A percentile compares a stretch with the other conserved stretches of the same genome.
phyloP scores from a whole-genome alignment of 345 rosid genomes.

The Boechera divaricarpa region DNA sequence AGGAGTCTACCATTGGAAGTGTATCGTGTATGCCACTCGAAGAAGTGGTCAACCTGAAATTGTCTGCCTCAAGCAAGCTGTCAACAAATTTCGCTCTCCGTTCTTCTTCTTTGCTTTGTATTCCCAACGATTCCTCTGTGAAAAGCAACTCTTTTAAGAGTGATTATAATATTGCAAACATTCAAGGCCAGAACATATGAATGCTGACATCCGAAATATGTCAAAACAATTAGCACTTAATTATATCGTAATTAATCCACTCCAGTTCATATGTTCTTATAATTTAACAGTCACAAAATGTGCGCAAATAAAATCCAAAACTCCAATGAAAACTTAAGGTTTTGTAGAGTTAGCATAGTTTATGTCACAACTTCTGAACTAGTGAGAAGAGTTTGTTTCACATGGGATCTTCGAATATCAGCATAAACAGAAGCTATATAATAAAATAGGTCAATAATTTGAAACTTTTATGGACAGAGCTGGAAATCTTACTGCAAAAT shows the following conservation, averaged over 20 bases:
- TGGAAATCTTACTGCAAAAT: slow-evolving; percentile 12
- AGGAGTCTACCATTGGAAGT: slow-evolving; percentile 44
- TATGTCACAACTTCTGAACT: background rate
- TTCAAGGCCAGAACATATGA: slow-evolving; percentile 2
- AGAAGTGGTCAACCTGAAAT: slow-evolving; percentile 45
- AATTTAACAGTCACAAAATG: background rate
- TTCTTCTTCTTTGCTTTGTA: slow-evolving; percentile 58
- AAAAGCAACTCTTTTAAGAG: slow-evolving; percentile 30
- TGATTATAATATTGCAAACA: slow-evolving; percentile 20
- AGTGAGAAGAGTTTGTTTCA: background rate
- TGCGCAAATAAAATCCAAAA: slow-evolving; percentile 1
- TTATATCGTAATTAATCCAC: background rate
- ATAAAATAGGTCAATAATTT: slow-evolving; percentile 8
- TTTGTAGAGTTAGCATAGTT: slow-evolving; percentile 14
- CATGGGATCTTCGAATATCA: background rate
- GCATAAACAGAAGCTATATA: background rate
- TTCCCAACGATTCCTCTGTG: slow-evolving; percentile 58
- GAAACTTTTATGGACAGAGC: background rate
- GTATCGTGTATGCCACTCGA: slow-evolving; percentile 35
- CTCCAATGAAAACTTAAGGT: slow-evolving; percentile 12
- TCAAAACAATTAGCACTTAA: background rate
- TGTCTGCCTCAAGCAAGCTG: slow-evolving; percentile 58
- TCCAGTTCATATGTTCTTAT: slow-evolving; percentile 1
- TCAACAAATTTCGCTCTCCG: slow-evolving; percentile 83
- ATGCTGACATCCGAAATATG: slow-evolving; percentile 20